Base-by-base conservation (phyloP, 331 rosid species). In the Cydonia oblonga region DNA sequence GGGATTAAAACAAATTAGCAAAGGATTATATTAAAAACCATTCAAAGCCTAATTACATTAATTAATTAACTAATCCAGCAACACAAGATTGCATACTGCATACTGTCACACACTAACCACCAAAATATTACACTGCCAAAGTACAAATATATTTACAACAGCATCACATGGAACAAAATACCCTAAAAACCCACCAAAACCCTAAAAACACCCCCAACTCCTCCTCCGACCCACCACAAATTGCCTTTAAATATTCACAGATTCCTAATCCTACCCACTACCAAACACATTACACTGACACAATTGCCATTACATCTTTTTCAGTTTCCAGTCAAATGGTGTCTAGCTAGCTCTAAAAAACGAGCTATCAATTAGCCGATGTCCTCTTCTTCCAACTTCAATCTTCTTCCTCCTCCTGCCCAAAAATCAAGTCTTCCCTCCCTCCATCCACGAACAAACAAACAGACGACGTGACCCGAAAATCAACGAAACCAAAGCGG, bases 351-450 rank as follows among this genome's bases (percentile, higher is more conserved):
- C 85, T 51, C 77, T 85, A 83, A 76, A 88, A 83, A 85, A 64
- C 40, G 85, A 84, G 96, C 89, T 79, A 74, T 69, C 72, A 78
- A 81, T 86, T 84, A 84, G 86, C 88, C 79, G 76, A 61, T 72
- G 76, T 76, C 57, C 59, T 59, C 56, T 70, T 84, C 70, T 65
- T 73, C 76, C 78, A 76, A 53, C 66, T 74, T 83, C 52, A 32
- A 72, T 69, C 4, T 35, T 35, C 42, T 33, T 75, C 70, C 82
- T 69, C 54, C 54, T 49, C 8, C 70, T 60, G 78, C 76, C 72
- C 75, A 79, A 68, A 49, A 81, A 79, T 76, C 66, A 80, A 40
- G 79, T 51, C 68, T 76, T 51, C 68, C 75, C 42, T 10, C 42
- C 80, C 42, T 24, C 60, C 61, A 22, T 77, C 79, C 80, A 64